These are phyloP conservation scores for Ustilaginoidea virens DNA, from an alignment of 2,329 filamentous ascomycete genomes.

Conservation along the genomic window DNA sequence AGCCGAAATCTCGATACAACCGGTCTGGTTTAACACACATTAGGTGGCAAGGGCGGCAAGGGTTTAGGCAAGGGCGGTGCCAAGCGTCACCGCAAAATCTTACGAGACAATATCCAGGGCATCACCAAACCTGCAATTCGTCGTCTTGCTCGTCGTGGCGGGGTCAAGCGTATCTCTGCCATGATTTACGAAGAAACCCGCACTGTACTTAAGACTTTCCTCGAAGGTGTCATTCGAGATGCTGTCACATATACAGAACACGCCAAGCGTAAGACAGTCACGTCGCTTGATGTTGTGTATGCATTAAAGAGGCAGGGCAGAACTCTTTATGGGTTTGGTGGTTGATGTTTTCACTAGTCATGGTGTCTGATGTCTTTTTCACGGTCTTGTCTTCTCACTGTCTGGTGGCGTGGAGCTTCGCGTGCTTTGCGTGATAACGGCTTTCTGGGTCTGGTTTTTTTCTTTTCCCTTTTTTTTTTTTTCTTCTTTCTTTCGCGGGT, in stretches of 20 bases:
- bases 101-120: conserved; percentile 98
- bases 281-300: conserved; percentile 52
- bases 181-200: conserved; percentile 75
- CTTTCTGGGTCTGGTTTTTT: conserved; percentile 87
- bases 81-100: conserved; percentile 98
- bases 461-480: conserved; percentile 21
- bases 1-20: conserved; percentile 4
- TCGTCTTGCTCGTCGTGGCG: conserved; percentile 95
- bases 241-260: conserved; percentile 68
- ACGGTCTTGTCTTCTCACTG: no score
- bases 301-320: conserved; percentile 55
- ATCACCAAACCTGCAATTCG: conserved; percentile 98
- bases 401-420: conserved; percentile 10
- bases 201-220: conserved; percentile 64
- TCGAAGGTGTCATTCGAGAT: conserved; percentile 61
- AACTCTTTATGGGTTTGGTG: conserved; percentile 80
- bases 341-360: no score
- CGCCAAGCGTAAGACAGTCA: conserved; percentile 70
- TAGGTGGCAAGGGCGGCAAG: conserved; percentile 92
- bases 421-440: no score
- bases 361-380: no score
- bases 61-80: conserved; percentile 95
- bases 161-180: conserved; percentile 99
- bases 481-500: conserved; percentile 10
- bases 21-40: conserved; percentile 36